Evolutionary conservation across 345 rosid species (phyloP).

Genomic region (Euphorbia peplus): DNA sequence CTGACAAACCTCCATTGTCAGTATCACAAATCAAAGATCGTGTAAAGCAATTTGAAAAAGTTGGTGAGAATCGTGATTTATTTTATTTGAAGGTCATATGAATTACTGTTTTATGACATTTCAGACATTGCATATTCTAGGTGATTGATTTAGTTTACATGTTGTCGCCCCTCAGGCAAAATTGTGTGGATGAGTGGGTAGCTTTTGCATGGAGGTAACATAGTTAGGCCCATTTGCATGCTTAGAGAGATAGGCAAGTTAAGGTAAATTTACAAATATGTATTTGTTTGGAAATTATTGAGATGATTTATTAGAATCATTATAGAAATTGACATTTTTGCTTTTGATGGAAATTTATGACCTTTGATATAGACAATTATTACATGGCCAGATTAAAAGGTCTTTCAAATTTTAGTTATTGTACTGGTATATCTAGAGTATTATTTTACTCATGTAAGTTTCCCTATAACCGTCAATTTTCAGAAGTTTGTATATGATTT

Average conservation of each 20-base stretch:
- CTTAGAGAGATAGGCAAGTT: not conserved
- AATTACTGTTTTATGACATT: not conserved
- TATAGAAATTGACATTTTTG: not conserved
- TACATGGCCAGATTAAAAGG: not conserved
- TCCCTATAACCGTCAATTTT: not conserved
- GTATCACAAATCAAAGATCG: constrained; percentile 67
- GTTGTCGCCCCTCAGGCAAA: not conserved
- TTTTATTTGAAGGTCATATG: not conserved
- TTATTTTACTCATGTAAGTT: not conserved
- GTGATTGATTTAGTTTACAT: not conserved
- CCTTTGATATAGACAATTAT: not conserved
- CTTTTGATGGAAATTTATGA: not conserved
- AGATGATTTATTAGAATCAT: not conserved
- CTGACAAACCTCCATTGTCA: constrained; percentile 86
- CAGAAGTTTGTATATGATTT: not conserved
- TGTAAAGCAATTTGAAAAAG: constrained; percentile 66
- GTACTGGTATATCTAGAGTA: not conserved
- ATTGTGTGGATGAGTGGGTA: not conserved
- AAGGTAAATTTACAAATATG: not conserved
- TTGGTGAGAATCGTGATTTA: constrained; percentile 48
- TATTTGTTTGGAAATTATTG: not conserved
- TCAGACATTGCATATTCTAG: not conserved
- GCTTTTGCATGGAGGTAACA: not conserved
- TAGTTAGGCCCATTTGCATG: not conserved
- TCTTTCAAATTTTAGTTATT: not conserved